Base-by-base conservation (phyloP, 345 rosid species). In the Gossypium rotundifolium region DNA sequence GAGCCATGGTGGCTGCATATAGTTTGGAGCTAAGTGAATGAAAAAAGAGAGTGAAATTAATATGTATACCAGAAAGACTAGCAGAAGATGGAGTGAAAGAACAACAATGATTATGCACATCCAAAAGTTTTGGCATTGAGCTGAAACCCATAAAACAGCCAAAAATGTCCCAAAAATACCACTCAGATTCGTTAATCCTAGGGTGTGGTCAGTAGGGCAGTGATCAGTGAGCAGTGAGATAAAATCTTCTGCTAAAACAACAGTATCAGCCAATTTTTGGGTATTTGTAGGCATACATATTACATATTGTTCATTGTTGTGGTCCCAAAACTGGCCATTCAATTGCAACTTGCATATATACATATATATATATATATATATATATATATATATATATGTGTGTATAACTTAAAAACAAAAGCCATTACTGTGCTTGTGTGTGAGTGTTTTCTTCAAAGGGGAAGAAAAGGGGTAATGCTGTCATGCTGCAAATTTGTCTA, bases 291-390 rank as follows among this genome's bases (percentile, higher is more conserved):
- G 25, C 60, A 51, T 65, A 77, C 14, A 33, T 4, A 33, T 33
- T 33, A 33, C 7, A 6, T 33, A 33, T 33, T 33, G 40, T 33
- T 33, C 40, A 62, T 70, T 11, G 29, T 11, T 2, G 79, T 72
- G 81, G 79, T 77, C 79, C 81, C 75, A 29, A 16, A 42, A 68
- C 13, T 25, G 14, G 58, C 9, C 16, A 49, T 68, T 49, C 72
- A 69, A 51, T 58, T 58, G 20, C 58, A 25, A 16, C 44, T 49
- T 25, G 59, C 58, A 16, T 2, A 11, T 18, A 10, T 4, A 33
- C 40, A 33, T 5, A 5, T 5, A 33, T 5, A 33, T 4, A 33
- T 0, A 33, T 33, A 5, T 29, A 4, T 33, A 33, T 1, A 1
- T 33, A 33, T 5, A 33, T 4, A 33, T 0, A 33, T 33, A 5